These are phyloP conservation scores for Agroathelia rolfsii DNA, from an alignment of 1,284 basidiomycete genomes.

Conservation along the genomic window DNA sequence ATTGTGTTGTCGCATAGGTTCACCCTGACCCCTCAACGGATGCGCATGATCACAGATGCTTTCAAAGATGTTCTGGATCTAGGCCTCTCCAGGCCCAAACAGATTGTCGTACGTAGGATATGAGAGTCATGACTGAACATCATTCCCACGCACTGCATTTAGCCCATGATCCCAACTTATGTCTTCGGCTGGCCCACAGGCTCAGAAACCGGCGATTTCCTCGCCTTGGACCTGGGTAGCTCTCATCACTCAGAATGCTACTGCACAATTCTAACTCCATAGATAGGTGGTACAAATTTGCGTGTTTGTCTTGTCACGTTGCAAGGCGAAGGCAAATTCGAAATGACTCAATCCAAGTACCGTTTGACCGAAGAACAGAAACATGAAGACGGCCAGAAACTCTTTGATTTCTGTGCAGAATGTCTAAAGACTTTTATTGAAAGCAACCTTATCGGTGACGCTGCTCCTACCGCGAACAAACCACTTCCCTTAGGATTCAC, in stretches of 20 bases:
- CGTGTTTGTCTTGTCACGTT: conserved; percentile 95
- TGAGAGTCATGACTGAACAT: too few relatives aligned
- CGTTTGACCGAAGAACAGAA: conserved; percentile 97
- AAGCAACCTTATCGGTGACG: conserved; percentile 56
- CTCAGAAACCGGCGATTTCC: conserved; percentile 81
- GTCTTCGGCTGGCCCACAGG: conserved; percentile 97
- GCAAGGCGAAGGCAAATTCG: conserved; percentile 89
- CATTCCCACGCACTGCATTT: too few relatives aligned
- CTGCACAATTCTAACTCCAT: too few relatives aligned
- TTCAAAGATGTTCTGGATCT: conserved; percentile 89
- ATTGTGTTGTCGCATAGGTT: conserved; percentile 52
- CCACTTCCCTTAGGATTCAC: conserved; percentile 93
- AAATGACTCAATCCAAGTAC: conserved; percentile 97
- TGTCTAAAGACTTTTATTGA: conserved; percentile 86
- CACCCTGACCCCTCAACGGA: conserved; percentile 83
- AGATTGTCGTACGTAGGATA: conserved; percentile 78
- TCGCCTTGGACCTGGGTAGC: conserved; percentile 89
- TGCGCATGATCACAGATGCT: conserved; percentile 95
- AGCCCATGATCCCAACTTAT: conserved; percentile 94
- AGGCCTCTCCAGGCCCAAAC: conserved; percentile 75
- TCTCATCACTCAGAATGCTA: conserved; percentile 11
- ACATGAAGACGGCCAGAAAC: conserved; percentile 87
- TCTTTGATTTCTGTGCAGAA: conserved; percentile 97
- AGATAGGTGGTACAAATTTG: conserved; percentile 83
- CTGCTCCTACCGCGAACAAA: conserved; percentile 53